Percentiles rank a stretch among this genome's conserved stretches.
These are phyloP conservation scores for Botryotinia convoluta DNA, from an alignment of 2,329 filamentous ascomycete species.

Conservation along the genomic window DNA sequence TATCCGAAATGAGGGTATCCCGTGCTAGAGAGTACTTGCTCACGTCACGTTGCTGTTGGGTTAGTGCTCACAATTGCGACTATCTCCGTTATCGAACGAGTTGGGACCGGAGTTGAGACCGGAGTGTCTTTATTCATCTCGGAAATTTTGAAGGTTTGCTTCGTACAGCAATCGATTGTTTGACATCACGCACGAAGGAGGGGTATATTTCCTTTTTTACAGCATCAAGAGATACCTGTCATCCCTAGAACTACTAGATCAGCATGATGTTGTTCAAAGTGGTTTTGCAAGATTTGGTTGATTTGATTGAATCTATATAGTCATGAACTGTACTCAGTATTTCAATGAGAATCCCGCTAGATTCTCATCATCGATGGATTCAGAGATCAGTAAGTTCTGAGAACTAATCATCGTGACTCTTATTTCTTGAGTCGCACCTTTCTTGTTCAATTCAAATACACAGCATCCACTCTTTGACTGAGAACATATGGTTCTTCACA, in stretches of 20 bases:
- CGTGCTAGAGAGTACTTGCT: neutral
- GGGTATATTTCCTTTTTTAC: neutral
- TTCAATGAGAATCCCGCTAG: neutral
- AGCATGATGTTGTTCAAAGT: neutral
- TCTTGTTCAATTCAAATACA: neutral
- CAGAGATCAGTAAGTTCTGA: neutral
- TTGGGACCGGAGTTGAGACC: neutral
- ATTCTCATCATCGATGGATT: neutral
- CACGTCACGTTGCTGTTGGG: constrained; percentile 11
- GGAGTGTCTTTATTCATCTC: neutral
- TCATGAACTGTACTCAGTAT: neutral
- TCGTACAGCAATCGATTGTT: neutral
- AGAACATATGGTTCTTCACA: neutral
- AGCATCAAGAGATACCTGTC: neutral
- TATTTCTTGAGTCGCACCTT: neutral
- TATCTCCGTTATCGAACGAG: neutral
- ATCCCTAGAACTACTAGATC: neutral
- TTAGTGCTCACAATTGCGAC: neutral
- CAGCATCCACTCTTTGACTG: neutral
- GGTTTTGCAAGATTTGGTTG: neutral
- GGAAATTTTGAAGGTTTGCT: constrained; percentile 2
- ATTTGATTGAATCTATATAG: neutral
- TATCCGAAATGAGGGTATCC: constrained; percentile 3
- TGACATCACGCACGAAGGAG: neutral
- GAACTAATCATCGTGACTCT: neutral